phyloP scores from a whole-genome alignment of 2,329 filamentous ascomycete species.

The Geoglossum cookeanum region DNA sequence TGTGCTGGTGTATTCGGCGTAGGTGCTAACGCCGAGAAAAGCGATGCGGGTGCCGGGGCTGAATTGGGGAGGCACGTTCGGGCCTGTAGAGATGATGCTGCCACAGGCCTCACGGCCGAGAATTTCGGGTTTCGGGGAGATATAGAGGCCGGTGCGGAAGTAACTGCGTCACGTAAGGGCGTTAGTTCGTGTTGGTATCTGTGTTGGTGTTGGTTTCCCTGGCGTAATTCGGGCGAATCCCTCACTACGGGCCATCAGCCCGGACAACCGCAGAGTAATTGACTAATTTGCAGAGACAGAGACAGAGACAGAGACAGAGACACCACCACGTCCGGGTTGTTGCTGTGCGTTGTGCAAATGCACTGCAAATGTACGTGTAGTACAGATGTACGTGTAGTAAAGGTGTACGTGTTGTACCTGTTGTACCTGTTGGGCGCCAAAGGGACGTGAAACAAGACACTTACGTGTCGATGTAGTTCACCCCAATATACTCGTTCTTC shows the following conservation, averaged over 20 bases:
- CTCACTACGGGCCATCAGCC: too few species aligned
- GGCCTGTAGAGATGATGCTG: conserved; percentile 41
- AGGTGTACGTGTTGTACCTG: too few species aligned
- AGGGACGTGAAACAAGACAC: conserved; percentile 9
- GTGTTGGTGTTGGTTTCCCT: too few species aligned
- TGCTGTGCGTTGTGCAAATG: too few species aligned
- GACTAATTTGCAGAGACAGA: too few species aligned
- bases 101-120: conserved; percentile 68
- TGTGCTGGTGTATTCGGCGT: conserved; percentile 39
- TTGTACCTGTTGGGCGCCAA: neutral
- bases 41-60: conserved; percentile 50
- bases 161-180: conserved; percentile 31
- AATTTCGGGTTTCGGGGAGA: conserved; percentile 48
- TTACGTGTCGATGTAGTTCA: conserved; percentile 79
- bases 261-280: too few species aligned
- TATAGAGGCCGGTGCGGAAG: conserved; percentile 72
- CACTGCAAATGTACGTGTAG: too few species aligned
- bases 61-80: conserved; percentile 34
- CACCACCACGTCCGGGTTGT: too few species aligned
- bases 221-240: too few species aligned
- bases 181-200: neutral
- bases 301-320: too few species aligned
- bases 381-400: too few species aligned
- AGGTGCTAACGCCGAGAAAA: conserved; percentile 38
- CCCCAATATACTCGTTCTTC: conserved; percentile 58